Conservation (phyloP, 495 filamentous ascomycete species). For the Friedmanniomyces simplex region DNA sequence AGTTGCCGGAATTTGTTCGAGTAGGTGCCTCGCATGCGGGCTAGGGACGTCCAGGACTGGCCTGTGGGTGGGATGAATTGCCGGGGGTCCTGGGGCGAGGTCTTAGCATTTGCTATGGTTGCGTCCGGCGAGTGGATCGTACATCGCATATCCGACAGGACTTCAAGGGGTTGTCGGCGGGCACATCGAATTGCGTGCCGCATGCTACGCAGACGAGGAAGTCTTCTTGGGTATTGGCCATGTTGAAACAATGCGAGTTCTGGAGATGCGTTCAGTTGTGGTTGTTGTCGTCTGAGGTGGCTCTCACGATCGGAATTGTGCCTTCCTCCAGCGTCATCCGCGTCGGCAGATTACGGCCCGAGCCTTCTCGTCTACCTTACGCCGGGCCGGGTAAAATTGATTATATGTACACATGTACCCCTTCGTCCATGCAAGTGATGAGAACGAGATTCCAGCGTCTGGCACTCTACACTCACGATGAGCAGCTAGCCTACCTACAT, state of each 20-base stretch:
- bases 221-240: slow-evolving; percentile 20
- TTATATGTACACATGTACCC: too few species aligned
- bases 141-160: slow-evolving; percentile 65
- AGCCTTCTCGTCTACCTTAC: too few species aligned
- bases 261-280: too few species aligned
- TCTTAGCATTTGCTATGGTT: background rate
- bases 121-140: slow-evolving; percentile 24
- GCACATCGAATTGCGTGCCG: slow-evolving; percentile 55
- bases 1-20: slow-evolving; percentile 6
- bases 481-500: too few species aligned
- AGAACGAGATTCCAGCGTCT: too few species aligned
- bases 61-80: slow-evolving; percentile 47
- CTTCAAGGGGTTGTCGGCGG: slow-evolving; percentile 34
- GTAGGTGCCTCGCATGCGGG: slow-evolving; percentile 3
- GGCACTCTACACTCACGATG: too few species aligned
- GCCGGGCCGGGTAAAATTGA: too few species aligned
- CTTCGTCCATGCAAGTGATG: too few species aligned
- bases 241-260: background rate
- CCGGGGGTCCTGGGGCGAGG: slow-evolving; percentile 43
- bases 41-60: slow-evolving; percentile 23
- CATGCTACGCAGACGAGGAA: slow-evolving; percentile 57
- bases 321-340: too few species aligned
- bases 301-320: too few species aligned
- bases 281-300: too few species aligned
- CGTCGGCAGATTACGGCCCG: too few species aligned